Evolutionary conservation across 1,139 yeast genomes (phyloP).

Genomic region (Diutina catenulata): DNA sequence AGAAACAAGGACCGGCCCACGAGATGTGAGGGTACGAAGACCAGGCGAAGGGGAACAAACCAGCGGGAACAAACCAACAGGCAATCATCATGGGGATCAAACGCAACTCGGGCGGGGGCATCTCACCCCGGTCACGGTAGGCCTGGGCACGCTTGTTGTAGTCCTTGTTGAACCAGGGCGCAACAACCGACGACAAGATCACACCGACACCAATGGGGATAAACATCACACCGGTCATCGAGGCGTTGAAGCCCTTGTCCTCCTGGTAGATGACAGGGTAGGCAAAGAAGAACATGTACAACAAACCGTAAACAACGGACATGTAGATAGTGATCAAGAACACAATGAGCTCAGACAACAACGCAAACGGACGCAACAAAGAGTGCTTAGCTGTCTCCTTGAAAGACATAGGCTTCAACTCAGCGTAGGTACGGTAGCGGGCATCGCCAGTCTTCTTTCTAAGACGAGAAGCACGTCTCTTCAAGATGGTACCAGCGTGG

Average conservation of each 20-base stretch:
- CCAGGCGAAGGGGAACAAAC: conserved; percentile 54
- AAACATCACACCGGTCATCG: conserved; percentile 60
- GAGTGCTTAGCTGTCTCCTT: conserved; percentile 35
- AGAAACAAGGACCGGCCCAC: conserved; percentile 58
- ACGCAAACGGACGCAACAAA: conserved; percentile 38
- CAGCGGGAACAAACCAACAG: conserved; percentile 52
- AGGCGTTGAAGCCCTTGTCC: conserved; percentile 52
- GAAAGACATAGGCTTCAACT: conserved; percentile 29
- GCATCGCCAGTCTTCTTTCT: conserved; percentile 46
- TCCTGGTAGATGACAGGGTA: conserved; percentile 56
- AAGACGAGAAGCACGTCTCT: conserved; percentile 10
- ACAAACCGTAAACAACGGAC: conserved; percentile 45
- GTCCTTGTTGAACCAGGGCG: conserved; percentile 53
- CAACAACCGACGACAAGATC: conserved; percentile 31
- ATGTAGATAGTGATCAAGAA: conserved; percentile 47
- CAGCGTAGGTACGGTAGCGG: conserved; percentile 34
- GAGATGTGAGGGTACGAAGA: conserved; percentile 40
- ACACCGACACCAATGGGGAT: conserved; percentile 65
- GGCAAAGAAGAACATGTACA: conserved; percentile 51
- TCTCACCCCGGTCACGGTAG: conserved; percentile 39
- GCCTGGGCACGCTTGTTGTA: conserved; percentile 40
- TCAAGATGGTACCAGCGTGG: conserved; percentile 36
- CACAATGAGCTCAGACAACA: conserved; percentile 41
- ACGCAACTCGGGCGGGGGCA: conserved; percentile 52
- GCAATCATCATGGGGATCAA: conserved; percentile 53